Evolutionary conservation across 2,329 filamentous ascomycete genomes (phyloP), one percentile per base, ranked within the genome.

Genomic region (Epichloe glyceriae): DNA sequence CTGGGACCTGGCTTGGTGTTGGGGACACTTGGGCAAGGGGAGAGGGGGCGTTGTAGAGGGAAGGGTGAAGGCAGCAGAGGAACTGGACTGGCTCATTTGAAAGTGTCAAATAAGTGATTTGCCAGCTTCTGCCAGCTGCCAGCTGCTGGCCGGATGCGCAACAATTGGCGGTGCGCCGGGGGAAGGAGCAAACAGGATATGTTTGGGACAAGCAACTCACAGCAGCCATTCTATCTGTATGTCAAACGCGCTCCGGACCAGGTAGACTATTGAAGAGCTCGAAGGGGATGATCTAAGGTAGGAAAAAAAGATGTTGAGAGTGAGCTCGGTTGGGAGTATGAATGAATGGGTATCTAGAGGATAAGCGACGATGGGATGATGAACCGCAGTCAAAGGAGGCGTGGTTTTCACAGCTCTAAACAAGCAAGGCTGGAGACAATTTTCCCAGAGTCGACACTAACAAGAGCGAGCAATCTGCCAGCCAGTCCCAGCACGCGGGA

Each of bases 221-320:
- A 65, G 67, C 64, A 67, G 67, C 67, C 67, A 70, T 70, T 66
- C 67, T 70, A 64, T 64, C 60, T 58, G 57, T 58, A 57, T 61
- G 61, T 59, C 60, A 54, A 52, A 54, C 53, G 55, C 52, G 56
- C 53, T 55, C 53, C 46, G 49, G 49, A 46, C 46, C 38, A 45
- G 49, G 12, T 38, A 43, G 44, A 52, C 49, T 15, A 48, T 45
- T 49, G 50, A n/a, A 52, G 50, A 37, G 34, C 34, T 50, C 46
- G 4, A 43, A 48, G 37, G 17, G 42, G 45, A 49, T 47, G 42
- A 40, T 38, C 39, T 49, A 43, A 48, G 33, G 26, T 40, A 37
- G 12, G 33, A 12, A 17, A 26, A 5, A 30, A n/a, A 11, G 26
- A 30, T 30, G 14, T 15, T 15, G 47, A 47, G 49, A 37, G 34